Evolutionary conservation across 176 grass and related monocot species (phyloP), one percentile per base, ranked within the genome.

Genomic region (Oryza meyeriana): DNA sequence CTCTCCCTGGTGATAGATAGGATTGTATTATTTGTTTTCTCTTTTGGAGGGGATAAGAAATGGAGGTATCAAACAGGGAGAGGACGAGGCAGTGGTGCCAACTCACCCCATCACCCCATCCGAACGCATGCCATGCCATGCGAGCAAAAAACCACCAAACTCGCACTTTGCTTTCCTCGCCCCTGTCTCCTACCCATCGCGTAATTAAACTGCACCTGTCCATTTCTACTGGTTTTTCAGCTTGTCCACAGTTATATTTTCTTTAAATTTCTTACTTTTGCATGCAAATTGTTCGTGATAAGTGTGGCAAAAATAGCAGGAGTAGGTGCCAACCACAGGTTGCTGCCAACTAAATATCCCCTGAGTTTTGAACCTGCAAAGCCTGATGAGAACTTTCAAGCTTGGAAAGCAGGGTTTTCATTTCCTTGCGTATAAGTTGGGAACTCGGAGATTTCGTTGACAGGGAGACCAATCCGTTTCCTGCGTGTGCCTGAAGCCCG

Each of bases 21-120:
- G 70, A 55, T 8, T 13, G 17, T 66, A 85, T 16, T 29, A 63
- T 79, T 72, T 72, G 77, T 68, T 59, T 61, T 57, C 59, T 58
- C 29, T 61, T 68, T 61, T 81, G 47, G 70, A 81, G 22, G 35
- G 39, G 85, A 87, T 82, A 82, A 82, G 79, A 87, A 82, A 87
- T 12, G 52, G 64, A 48, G 64, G 79, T 11, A 87, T 82, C 72
- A 26, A 87, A 77, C 8, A 18, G 64, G 63, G 42, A 69, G 74
- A 8, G 2, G 27, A 34, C 74, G 20, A 78, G 12, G 28, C 30
- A 66, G 78, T 81, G 71, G 71, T 69, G 71, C 78, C 78, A 82
- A 48, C 85, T 47, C 78, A 69, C 50, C 36, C 35, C 33, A 1
- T 65, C 67, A 52, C 40, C 63, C 62, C 67, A 74, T 80, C 59